Base-by-base conservation (phyloP, 805 yeast genomes). In the Torulaspora microellipsoides region DNA sequence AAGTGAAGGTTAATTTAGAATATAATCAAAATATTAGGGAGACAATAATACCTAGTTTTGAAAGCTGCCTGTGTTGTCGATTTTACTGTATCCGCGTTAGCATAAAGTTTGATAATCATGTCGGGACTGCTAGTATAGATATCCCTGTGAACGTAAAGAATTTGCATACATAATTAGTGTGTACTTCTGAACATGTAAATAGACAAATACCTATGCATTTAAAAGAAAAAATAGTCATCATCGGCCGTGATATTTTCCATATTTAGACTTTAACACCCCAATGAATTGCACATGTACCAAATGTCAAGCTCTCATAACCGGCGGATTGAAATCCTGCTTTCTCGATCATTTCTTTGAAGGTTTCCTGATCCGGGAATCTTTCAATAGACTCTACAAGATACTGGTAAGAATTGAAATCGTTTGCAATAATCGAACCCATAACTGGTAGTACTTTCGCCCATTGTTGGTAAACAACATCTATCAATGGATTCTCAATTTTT, bases 281-380 rank as follows among this genome's bases (percentile, higher is more conserved):
- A 62, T 93, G 99, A 52, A 93, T 89, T 40, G 96, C 91, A 42
- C 98, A 95, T 43, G 89, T 84, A 48, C 99, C 99, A 65, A 87
- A 86, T 10, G 97, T 86, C 59, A 93, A 75, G 66, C 85, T 85
- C 70, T 93, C 98, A 64, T 90, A 93, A 42, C 99, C 99, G 41
- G 77, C 78, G 43, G 87, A 88, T 55, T 95, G 95, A 65, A 93
- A 93, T 1, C 99, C 99, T 7, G 98, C 98, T 58, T 86, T 83
- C 62, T 88, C 80, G 58, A 93, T 88, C 98, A 93, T 91, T 13
- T 71, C 67, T 49, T 90, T 87, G 69, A 93, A 93, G 36, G 82
- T 81, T 56, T 89, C 95, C 72, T 93, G 98, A 54, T 78, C 73
- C 10, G 99, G 99, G 73, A 93, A 93, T 59, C 80, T 80, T 62